Percentiles rank a stretch among this genome's conserved stretches.
These are phyloP conservation scores for Cucumis hystrix DNA, from an alignment of 306 rosid genomes.

Conservation along the genomic window DNA sequence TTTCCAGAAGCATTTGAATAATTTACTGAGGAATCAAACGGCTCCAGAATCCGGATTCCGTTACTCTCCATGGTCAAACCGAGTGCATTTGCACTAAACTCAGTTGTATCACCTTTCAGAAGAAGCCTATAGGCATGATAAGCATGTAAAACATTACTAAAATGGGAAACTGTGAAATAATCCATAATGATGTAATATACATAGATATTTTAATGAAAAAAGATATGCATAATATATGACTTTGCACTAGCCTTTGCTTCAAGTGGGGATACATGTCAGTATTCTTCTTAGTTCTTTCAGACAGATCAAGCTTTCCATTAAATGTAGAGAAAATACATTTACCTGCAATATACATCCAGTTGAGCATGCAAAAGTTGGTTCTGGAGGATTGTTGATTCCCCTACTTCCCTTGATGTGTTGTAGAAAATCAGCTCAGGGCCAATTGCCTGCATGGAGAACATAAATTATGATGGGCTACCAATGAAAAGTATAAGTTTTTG, in stretches of 20 bases:
- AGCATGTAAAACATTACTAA: slow-evolving; percentile 16
- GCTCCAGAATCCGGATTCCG: slow-evolving; percentile 90
- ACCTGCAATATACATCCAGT: slow-evolving; percentile 91
- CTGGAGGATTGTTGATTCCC: slow-evolving; percentile 41
- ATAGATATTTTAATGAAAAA: neutral
- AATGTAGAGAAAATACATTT: neutral
- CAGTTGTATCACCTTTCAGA: slow-evolving; percentile 61
- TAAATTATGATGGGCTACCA: neutral
- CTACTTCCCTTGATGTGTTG: slow-evolving; percentile 62
- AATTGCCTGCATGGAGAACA: slow-evolving; percentile 42
- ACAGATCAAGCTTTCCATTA: neutral
- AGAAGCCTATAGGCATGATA: slow-evolving; percentile 45
- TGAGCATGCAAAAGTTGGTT: slow-evolving; percentile 82
- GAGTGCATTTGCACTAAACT: slow-evolving; percentile 69
- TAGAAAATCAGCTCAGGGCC: slow-evolving; percentile 91
- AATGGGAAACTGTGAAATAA: neutral
- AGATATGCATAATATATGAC: neutral
- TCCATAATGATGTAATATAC: neutral
- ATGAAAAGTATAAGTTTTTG: neutral
- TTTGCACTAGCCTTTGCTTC: neutral
- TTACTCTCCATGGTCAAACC: slow-evolving; percentile 94
- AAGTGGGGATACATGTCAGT: neutral
- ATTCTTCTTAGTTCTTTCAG: neutral
- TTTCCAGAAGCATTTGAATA: slow-evolving; percentile 84
- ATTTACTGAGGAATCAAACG: slow-evolving; percentile 70